These are phyloP conservation scores for Scutellaria baicalensis DNA, from an alignment of 257 asterid species.

Conservation along the genomic window DNA sequence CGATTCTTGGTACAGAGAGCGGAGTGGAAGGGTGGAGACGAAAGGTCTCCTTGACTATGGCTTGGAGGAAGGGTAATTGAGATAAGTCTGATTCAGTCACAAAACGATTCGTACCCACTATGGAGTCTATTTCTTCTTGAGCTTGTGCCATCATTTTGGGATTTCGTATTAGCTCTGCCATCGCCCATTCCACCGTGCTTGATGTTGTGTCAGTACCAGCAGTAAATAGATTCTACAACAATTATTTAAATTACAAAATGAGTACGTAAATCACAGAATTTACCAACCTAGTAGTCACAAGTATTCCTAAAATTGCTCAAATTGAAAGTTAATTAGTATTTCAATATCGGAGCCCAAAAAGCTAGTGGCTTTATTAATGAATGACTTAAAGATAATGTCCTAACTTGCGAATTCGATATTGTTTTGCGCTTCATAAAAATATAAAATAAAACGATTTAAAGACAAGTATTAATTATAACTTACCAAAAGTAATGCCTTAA, in stretches of 20 bases:
- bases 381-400: too few relatives aligned
- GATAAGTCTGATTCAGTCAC: slow-evolving; percentile 56
- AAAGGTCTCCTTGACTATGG: slow-evolving; percentile 70
- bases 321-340: too few relatives aligned
- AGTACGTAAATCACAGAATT: not conserved
- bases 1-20: slow-evolving; percentile 77
- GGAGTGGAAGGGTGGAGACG: slow-evolving; percentile 93
- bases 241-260: not conserved
- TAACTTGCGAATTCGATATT: too few relatives aligned
- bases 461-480: too few relatives aligned
- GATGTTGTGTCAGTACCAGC: slow-evolving; percentile 89
- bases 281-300: not conserved
- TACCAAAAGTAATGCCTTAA: slow-evolving; percentile 89
- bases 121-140: slow-evolving; percentile 47
- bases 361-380: too few relatives aligned
- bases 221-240: slow-evolving; percentile 53
- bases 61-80: slow-evolving; percentile 52
- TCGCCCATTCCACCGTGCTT: slow-evolving; percentile 85
- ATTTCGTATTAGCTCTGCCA: slow-evolving; percentile 62
- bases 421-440: too few relatives aligned
- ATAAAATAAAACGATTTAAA: too few relatives aligned
- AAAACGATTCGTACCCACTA: slow-evolving; percentile 47
- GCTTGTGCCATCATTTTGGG: slow-evolving; percentile 49
- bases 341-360: too few relatives aligned
- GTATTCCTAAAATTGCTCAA: too few relatives aligned